phyloP scores from a whole-genome alignment of 257 asterid genomes.

The Lantana camara region DNA sequence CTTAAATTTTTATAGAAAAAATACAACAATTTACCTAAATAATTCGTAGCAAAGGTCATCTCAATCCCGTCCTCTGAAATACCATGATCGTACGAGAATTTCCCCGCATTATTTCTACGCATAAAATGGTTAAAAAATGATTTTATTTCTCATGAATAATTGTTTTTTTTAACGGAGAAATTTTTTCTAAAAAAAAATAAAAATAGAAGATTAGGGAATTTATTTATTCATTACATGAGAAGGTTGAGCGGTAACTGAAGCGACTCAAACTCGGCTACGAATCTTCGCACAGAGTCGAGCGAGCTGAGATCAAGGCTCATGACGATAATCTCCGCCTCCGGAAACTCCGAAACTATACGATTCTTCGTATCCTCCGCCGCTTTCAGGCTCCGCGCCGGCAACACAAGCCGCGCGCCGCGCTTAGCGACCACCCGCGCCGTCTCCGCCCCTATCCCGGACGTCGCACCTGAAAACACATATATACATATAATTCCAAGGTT shows the following conservation, averaged over 20 bases:
- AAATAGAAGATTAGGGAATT: not conserved
- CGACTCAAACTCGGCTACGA: slow-evolving; percentile 64
- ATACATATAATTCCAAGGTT: not conserved
- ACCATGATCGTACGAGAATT: slow-evolving; percentile 75
- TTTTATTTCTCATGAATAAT: no score
- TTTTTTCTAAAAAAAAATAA: not conserved
- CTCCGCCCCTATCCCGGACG: slow-evolving; percentile 97
- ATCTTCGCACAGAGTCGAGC: slow-evolving; percentile 63
- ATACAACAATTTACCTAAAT: slow-evolving; percentile 50
- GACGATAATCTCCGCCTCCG: slow-evolving; percentile 62
- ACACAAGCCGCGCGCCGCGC: slow-evolving; percentile 80
- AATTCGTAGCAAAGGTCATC: slow-evolving; percentile 96
- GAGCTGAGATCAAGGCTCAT: slow-evolving; percentile 92
- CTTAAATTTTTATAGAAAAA: not conserved
- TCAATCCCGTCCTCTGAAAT: slow-evolving; percentile 91
- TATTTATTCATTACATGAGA: slow-evolving; percentile 54
- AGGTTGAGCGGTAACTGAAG: slow-evolving; percentile 77
- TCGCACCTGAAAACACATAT: slow-evolving; percentile 86
- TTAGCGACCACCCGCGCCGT: slow-evolving; percentile 85
- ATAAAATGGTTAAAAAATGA: no score
- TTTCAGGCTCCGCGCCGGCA: slow-evolving; percentile 78
- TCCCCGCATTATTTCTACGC: slow-evolving; percentile 98
- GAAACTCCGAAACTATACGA: slow-evolving; percentile 67
- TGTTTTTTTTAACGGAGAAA: no score
- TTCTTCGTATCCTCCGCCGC: slow-evolving; percentile 79